A percentile compares a stretch with the other conserved stretches of the same genome.
Conservation (phyloP, 257 asterid genomes). For the Salvia hispanica region DNA sequence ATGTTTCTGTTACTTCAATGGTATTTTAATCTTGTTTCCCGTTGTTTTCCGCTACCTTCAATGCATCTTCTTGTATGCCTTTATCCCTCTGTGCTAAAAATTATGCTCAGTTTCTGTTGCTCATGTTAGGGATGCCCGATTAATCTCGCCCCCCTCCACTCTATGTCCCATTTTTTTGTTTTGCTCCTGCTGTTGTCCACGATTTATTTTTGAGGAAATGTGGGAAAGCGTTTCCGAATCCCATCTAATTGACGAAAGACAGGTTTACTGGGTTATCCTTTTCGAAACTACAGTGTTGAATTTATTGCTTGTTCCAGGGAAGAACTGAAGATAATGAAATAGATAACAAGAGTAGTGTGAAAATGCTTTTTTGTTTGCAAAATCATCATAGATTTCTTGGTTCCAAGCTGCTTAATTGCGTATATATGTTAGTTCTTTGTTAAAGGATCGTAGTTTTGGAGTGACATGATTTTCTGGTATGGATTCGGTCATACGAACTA, state of each 20-base stretch:
- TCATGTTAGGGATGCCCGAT: slow-evolving; percentile 3
- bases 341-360: not conserved
- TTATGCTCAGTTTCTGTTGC: slow-evolving; percentile 10
- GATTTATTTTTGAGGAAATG: slow-evolving; percentile 5
- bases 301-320: not conserved
- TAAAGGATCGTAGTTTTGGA: not conserved
- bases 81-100: not conserved
- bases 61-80: not conserved
- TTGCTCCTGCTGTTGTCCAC: slow-evolving; percentile 4
- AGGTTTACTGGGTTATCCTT: slow-evolving; percentile 15
- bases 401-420: slow-evolving; percentile 13
- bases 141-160: not conserved
- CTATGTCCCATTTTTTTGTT: not conserved
- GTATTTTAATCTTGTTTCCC: slow-evolving; percentile 27
- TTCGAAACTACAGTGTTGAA: not conserved
- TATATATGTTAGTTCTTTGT: not conserved
- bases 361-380: not conserved
- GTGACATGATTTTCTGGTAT: not conserved
- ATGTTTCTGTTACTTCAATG: slow-evolving; percentile 19
- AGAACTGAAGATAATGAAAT: not conserved
- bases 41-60: not conserved
- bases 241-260: not conserved
- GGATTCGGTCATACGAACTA: not conserved
- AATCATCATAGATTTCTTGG: not conserved
- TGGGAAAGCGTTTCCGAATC: not conserved